Percentiles rank a stretch among this genome's conserved stretches.
These are phyloP conservation scores for Aspergillus quadricinctus DNA, from an alignment of 2,329 filamentous ascomycete species.

Conservation along the genomic window DNA sequence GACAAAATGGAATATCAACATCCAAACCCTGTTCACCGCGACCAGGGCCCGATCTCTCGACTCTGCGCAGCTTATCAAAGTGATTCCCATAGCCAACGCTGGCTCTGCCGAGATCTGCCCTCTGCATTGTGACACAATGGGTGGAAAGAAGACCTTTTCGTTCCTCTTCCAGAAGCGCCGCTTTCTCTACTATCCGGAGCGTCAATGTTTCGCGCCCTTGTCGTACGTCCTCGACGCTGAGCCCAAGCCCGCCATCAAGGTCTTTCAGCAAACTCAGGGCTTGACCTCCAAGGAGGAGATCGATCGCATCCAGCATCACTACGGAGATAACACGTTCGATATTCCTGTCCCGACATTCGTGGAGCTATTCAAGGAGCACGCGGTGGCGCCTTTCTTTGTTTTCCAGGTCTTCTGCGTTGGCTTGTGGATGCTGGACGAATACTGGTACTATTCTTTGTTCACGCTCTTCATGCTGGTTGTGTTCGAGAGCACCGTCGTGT, in stretches of 20 bases:
- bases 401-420: constrained; percentile 99
- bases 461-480: constrained; percentile 97
- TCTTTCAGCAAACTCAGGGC: constrained; percentile 77
- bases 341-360: constrained; percentile 94
- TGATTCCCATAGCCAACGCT: constrained; percentile 84
- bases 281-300: constrained; percentile 71
- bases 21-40: constrained; percentile 77
- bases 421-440: constrained; percentile 97
- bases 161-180: constrained; percentile 98
- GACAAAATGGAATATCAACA: constrained; percentile 94
- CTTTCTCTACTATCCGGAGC: constrained; percentile 74
- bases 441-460: constrained; percentile 99
- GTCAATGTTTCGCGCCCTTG: constrained; percentile 74
- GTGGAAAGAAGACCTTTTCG: constrained; percentile 70
- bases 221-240: constrained; percentile 79
- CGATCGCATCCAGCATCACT: constrained; percentile 78
- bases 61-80: constrained; percentile 82
- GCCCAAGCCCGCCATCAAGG: constrained; percentile 71
- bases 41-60: constrained; percentile 64
- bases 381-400: constrained; percentile 97
- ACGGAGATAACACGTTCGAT: constrained; percentile 93
- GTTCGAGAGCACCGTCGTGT: constrained; percentile 98
- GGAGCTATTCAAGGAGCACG: constrained; percentile 96
- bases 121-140: constrained; percentile 69
- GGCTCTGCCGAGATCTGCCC: constrained; percentile 83